These are phyloP conservation scores for Coemansia sp. DNA, from an alignment of 192 early-diverging fungal genomes.

Conservation along the genomic window DNA sequence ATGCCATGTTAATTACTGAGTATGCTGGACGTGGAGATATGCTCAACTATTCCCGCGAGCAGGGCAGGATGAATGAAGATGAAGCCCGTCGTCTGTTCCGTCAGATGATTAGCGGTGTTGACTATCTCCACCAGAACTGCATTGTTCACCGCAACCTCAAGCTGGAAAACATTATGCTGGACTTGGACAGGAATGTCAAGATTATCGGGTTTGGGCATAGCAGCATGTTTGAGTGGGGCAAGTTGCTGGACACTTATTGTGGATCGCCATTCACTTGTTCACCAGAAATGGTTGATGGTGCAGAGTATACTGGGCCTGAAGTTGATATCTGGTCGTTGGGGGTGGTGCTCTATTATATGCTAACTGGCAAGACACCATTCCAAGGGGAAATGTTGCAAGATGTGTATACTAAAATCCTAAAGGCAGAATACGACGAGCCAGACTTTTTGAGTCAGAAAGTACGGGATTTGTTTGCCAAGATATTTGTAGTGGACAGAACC, in stretches of 20 bases:
- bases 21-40: neutral
- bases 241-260: slow-evolving; percentile 5
- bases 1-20: neutral
- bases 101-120: slow-evolving; percentile 3
- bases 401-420: slow-evolving; percentile 74
- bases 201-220: neutral
- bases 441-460: slow-evolving; percentile 55
- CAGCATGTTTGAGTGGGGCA: neutral
- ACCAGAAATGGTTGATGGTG: neutral
- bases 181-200: neutral
- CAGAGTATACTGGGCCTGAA: slow-evolving; percentile 5
- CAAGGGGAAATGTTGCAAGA: slow-evolving; percentile 66
- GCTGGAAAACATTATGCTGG: neutral
- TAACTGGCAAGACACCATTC: neutral
- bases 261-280: neutral
- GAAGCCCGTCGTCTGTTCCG: slow-evolving; percentile 2
- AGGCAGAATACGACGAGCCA: slow-evolving; percentile 60
- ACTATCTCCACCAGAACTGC: slow-evolving; percentile 5
- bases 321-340: slow-evolving; percentile 8
- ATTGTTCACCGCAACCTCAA: slow-evolving; percentile 7
- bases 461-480: slow-evolving; percentile 62
- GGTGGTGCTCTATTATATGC: slow-evolving; percentile 1
- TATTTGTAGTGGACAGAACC: slow-evolving; percentile 70
- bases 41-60: neutral
- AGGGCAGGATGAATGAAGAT: neutral